Evolutionary conservation across 441 rosid genomes (phyloP), one percentile per base, ranked within the genome.

Genomic region (Corymbia citriodora): DNA sequence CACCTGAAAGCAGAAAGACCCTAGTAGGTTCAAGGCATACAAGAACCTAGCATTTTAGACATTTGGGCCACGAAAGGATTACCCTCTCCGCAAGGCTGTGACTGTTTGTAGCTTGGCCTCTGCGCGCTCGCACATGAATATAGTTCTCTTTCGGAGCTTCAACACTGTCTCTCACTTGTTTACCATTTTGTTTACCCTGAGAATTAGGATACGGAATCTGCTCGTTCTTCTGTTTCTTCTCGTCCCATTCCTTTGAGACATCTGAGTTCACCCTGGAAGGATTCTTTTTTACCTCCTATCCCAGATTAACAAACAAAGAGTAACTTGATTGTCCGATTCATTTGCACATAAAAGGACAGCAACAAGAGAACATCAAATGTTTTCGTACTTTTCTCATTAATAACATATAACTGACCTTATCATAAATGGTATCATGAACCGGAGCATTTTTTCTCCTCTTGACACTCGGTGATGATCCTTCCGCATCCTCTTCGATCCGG

Each of bases 51-150:
- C 52, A 79, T 13, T 79, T 79, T 9, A 74, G 52, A 79, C 10
- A 23, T 23, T 45, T 48, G 85, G 85, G 85, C 52, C 23, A 23
- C n/a, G n/a, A 45, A 79, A 79, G n/a, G 85, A 95, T 23, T 79
- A 97, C 99, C 97, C 99, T 97, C 92, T 98, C 99, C 83, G 99
- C 99, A 91, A 98, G 97, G 93, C 98, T 98, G 92, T 98, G 99
- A 92, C 99, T 96, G 92, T 97, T 97, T 87, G 99, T 97, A 89
- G 99, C 99, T 90, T 96, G 98, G 91, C 99, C 99, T 91, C 99
- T 95, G 93, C 97, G 94, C 72, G 99, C 99, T 92, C 99, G 96
- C 94, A 97, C 96, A 92, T 96, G 99, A 92, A 96, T 96, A 92
- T 97, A 98, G 92, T 94, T 92, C 72, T 96, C 98, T 92, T 96